A percentile compares a stretch with the other conserved stretches of the same genome.
Evolutionary conservation across 2,329 filamentous ascomycete species (phyloP).

Genomic region (Hymenoscyphus fraxineus): DNA sequence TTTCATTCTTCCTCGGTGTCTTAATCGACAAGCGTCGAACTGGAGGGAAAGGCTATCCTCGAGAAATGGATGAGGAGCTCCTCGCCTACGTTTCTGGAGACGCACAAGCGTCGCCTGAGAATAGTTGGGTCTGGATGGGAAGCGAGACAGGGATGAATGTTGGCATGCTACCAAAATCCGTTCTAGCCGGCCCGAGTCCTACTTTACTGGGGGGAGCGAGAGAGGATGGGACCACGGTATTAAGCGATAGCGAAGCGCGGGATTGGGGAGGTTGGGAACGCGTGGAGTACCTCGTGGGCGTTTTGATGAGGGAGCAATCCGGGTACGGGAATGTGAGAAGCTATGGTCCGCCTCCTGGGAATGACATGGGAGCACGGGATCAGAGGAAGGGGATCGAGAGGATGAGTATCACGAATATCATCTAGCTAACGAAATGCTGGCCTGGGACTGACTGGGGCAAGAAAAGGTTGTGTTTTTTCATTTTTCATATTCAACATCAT

Average conservation of each 20-base stretch:
- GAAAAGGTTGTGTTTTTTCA: background rate
- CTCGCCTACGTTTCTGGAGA: conserved; percentile 83
- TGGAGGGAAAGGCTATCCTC: conserved; percentile 21
- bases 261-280: conserved; percentile 81
- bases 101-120: conserved; percentile 72
- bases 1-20: conserved; percentile 73
- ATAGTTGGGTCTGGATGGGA: conserved; percentile 78
- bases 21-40: conserved; percentile 55
- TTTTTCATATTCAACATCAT: no score
- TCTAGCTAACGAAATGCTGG: conserved; percentile 13
- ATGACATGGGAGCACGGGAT: conserved; percentile 11
- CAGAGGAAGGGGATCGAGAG: conserved; percentile 26
- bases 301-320: conserved; percentile 41
- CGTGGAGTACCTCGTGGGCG: conserved; percentile 60
- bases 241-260: conserved; percentile 53
- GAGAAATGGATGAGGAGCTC: conserved; percentile 71
- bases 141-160: conserved; percentile 47
- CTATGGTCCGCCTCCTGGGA: background rate
- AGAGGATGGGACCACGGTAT: conserved; percentile 40
- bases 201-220: conserved; percentile 25
- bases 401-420: conserved; percentile 33
- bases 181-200: conserved; percentile 15
- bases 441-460: background rate
- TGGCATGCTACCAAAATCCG: conserved; percentile 7
- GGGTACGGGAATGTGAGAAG: conserved; percentile 15